These are phyloP conservation scores for Mycena vulgaris DNA, from an alignment of 768 basidiomycete species.

Conservation along the genomic window DNA sequence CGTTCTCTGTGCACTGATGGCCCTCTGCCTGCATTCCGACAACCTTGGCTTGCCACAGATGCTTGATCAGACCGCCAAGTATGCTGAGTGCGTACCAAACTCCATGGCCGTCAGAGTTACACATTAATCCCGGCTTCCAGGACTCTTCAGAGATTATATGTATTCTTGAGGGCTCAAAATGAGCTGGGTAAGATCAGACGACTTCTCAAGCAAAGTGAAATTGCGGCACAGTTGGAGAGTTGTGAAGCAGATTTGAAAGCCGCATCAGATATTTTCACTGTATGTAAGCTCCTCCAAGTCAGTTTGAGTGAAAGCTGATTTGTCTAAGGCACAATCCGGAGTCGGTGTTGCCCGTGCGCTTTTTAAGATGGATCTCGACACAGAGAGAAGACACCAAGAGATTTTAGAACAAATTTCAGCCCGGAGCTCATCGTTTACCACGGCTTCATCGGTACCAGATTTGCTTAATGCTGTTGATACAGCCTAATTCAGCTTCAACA, in stretches of 20 bases:
- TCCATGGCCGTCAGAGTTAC: no score
- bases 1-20: background rate
- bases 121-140: no score
- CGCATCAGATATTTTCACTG: background rate
- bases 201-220: background rate
- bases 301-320: background rate
- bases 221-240: background rate
- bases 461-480: no score
- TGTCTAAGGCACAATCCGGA: background rate
- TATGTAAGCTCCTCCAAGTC: background rate
- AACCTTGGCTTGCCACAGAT: background rate
- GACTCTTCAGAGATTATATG: background rate
- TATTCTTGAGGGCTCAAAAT: background rate
- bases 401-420: no score
- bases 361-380: no score
- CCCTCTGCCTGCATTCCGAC: background rate
- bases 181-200: background rate
- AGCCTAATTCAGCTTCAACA: no score
- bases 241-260: background rate
- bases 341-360: no score
- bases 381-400: no score
- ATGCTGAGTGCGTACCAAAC: background rate
- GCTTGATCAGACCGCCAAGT: slow-evolving; percentile 1
- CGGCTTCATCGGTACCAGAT: no score
- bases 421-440: no score